Evolutionary conservation across 225 moss, liverwort and hornwort genomes (phyloP), one percentile per base, ranked within the genome.

Genomic region (Lunularia cruciata): DNA sequence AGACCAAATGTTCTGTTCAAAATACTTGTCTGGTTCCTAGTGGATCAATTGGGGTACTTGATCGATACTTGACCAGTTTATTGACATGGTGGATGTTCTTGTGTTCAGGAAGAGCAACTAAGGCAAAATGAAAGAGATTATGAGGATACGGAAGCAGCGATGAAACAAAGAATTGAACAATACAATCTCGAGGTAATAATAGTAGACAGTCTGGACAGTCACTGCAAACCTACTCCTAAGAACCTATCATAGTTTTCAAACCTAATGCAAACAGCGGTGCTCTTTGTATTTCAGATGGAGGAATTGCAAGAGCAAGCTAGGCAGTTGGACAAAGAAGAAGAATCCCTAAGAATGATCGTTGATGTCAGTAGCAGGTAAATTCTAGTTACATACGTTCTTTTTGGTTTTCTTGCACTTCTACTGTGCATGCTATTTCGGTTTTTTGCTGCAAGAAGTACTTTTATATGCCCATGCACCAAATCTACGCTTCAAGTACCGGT

Each of bases 141-240:
- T 3, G 51, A 37, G 19, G 64, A 81, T 36, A 77, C 81, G 43
- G 81, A 81, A 74, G 81, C 77, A 62, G 76, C 73, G n/a, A 70
- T 76, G 69, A 76, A 81, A 69, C 69, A 68, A 58, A 81, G 77
- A 67, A 81, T 81, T 47, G 70, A 81, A 56, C 69, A 81, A 32
- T 81, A 81, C 53, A 72, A 77, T 34, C 81, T 73, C 26, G 81
- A 81, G 81, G 81, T 77, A 66, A 13, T n/a, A n/a, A n/a, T n/a
- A n/a, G n/a, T n/a, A n/a, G n/a, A n/a, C n/a, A 40, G 40, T 40
- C 13, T 40, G 40, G 40, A 40, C n/a, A n/a, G n/a, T n/a, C n/a
- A n/a, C n/a, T n/a, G n/a, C n/a, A n/a, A n/a, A n/a, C n/a, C n/a
- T n/a, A n/a, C n/a, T n/a, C n/a, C n/a, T n/a, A n/a, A n/a, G n/a